Base-by-base conservation (phyloP, 148 eudicot species). In the Amaranthus hypochondriacus region DNA sequence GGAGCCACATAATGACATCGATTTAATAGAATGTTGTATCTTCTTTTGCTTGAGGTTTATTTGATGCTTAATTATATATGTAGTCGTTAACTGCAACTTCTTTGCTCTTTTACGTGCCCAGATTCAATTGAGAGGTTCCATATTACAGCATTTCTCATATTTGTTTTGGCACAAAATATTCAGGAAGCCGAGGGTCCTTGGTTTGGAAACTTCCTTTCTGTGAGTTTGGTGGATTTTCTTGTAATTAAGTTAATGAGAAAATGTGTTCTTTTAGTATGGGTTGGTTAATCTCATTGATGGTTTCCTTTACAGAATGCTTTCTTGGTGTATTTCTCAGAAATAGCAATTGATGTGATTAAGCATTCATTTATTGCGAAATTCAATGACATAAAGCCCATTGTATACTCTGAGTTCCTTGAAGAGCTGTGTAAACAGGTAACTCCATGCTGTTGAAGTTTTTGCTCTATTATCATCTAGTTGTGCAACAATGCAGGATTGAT, bases 101-200 rank as follows among this genome's bases (percentile, higher is more conserved):
- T 66, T 69, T 83, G 53, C 49, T 65, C 66, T 74, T 75, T 72
- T 57, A 43, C 57, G 5, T 81, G 78, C 50, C 48, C 93, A 94
- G 98, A 94, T 89, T 91, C 98, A 43, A 85, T 91, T 21, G 98
- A 94, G 84, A 84, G 97, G 80, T 94, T 94, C 85, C 97, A 94
- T 77, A 94, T 94, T 74, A 79, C 96, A 48, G 92, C 98, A 74
- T 94, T 89, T 80, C 68, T 94, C 65, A 75, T 94, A 79, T 91
- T 91, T 76, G 92, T 93, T 73, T 82, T 93, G 72, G 98, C 97
- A 83, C 98, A 93, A 84, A 89, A 94, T 84, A 86, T 94, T 78
- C 84, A 85, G 76, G 98, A 94, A 83, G 98, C 98, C 21, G 98
- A 94, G 79, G 97, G 92, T 70, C 84, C 93, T 76, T 94, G 98